Evolutionary conservation across 192 early-diverging fungal species (phyloP), one percentile per base, ranked within the genome.

Genomic region (Umbelopsis sp.): DNA sequence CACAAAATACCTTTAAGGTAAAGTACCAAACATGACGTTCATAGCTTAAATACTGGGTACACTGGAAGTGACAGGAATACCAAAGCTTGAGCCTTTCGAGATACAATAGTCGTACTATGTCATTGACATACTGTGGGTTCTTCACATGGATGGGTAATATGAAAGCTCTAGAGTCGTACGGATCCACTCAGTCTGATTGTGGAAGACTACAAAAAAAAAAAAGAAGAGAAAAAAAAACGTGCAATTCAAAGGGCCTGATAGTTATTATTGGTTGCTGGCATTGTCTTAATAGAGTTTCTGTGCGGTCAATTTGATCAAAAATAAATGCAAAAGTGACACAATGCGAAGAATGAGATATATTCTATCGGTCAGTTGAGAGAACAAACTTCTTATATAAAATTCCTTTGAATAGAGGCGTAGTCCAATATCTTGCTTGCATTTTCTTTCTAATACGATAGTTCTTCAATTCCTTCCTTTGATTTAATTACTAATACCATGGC

Each of bases 91-190:
- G 38, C 5, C 12, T 41, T 0, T 11, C 38, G 38, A 41, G 38
- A 1, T 41, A 11, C 1, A 41, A 41, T 1, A 41, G 38, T 41
- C 38, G 5, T 11, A 41, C 5, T 11, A 41, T 41, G 38, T n/a
- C 56, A 34, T 17, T 62, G 56, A 62, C 31, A 62, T n/a, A 32
- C 56, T 62, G 56, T 62, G 56, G 56, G 56, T 62, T 34, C 56
- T 62, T 62, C 56, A 62, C 56, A 62, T 62, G 56, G 26, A 62
- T 62, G 17, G 26, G 31, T 32, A 29, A 12, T 2, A 34, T 34
- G 56, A 49, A 49, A 9, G 16, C 7, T 11, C 38, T 41, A 11
- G 38, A 41, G 56, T 62, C 17, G 56, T 20, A 62, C 56, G 56
- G 31, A 34, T 62, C 56, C 56, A 62, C 56, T 1, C 31, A 62